Conservation (phyloP, 2,329 filamentous ascomycete species). For the Trichoderma atrobrunneum region DNA sequence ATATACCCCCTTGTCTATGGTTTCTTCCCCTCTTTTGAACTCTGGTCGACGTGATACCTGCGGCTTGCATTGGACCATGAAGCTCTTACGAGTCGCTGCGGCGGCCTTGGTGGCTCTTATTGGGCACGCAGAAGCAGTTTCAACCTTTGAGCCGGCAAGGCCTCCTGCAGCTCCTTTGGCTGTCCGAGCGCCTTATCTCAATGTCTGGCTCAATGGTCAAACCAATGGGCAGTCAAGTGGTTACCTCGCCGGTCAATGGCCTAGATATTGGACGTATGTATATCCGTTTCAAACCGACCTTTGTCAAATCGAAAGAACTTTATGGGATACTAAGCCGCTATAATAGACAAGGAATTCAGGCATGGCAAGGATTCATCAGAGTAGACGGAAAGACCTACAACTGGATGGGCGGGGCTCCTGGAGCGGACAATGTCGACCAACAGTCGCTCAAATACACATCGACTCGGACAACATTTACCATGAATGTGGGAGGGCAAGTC, state of each 20-base stretch:
- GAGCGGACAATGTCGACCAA: conserved; percentile 54
- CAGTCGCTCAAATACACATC: conserved; percentile 67
- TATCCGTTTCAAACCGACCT: not conserved
- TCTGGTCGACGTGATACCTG: not conserved
- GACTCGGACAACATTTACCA: conserved; percentile 67
- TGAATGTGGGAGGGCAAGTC: conserved; percentile 60
- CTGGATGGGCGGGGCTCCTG: conserved; percentile 63
- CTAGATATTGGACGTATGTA: conserved; percentile 64
- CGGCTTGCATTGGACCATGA: conserved; percentile 20
- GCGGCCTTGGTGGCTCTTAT: conserved; percentile 23
- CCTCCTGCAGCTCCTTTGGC: conserved; percentile 70
- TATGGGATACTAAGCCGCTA: conserved; percentile 23
- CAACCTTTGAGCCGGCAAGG: conserved; percentile 61
- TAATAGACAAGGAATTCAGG: conserved; percentile 46
- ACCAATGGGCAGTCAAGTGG: conserved; percentile 62
- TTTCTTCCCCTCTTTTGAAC: not conserved
- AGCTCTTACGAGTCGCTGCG: conserved; percentile 24
- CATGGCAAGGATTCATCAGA: conserved; percentile 67
- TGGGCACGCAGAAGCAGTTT: conserved; percentile 32
- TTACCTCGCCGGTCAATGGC: conserved; percentile 67
- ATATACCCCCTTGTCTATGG: not conserved
- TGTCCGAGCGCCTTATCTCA: conserved; percentile 73
- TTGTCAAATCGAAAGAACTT: not conserved
- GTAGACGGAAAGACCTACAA: conserved; percentile 64
- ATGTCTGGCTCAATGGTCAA: conserved; percentile 64